These are phyloP conservation scores for Calonectria hongkongensis DNA, from an alignment of 2,329 filamentous ascomycete genomes.

Conservation along the genomic window DNA sequence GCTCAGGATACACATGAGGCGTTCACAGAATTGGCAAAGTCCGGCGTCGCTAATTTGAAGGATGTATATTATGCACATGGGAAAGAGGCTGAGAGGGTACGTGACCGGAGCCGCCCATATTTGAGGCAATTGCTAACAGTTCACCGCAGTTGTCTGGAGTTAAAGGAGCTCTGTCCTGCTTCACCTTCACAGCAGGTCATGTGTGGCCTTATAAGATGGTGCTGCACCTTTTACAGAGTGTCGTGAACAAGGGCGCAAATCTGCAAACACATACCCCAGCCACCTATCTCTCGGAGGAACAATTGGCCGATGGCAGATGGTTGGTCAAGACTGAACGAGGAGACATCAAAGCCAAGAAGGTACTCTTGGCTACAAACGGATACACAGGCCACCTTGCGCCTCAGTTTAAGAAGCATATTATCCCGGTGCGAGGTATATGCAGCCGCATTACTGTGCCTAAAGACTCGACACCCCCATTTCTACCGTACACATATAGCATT, in stretches of 20 bases:
- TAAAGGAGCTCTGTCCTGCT: constrained; percentile 57
- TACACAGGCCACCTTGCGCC: constrained; percentile 13
- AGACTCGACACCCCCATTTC: not conserved
- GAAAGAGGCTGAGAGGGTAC: constrained; percentile 34
- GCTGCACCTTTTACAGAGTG: constrained; percentile 45
- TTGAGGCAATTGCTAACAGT: not conserved
- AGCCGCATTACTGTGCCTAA: constrained; percentile 53
- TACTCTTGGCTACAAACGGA: constrained; percentile 21
- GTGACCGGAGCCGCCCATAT: too few species aligned
- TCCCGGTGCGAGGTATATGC: constrained; percentile 18
- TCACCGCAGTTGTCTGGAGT: constrained; percentile 52
- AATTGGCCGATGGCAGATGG: constrained; percentile 28
- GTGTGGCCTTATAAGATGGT: constrained; percentile 58
- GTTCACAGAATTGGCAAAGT: constrained; percentile 15
- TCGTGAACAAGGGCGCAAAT: constrained; percentile 50
- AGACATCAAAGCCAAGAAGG: not conserved
- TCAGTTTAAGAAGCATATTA: constrained; percentile 14
- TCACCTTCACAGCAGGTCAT: constrained; percentile 54
- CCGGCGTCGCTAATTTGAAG: not conserved
- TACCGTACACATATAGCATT: constrained; percentile 10
- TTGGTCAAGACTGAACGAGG: constrained; percentile 3
- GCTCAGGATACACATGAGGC: constrained; percentile 36
- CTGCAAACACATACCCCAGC: constrained; percentile 53
- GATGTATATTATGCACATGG: constrained; percentile 21
- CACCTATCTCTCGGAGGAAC: constrained; percentile 42